Percentiles rank a stretch among this genome's conserved stretches.
These are phyloP conservation scores for Tetraselmis chui DNA, from an alignment of 139 green algal species.

Conservation along the genomic window DNA sequence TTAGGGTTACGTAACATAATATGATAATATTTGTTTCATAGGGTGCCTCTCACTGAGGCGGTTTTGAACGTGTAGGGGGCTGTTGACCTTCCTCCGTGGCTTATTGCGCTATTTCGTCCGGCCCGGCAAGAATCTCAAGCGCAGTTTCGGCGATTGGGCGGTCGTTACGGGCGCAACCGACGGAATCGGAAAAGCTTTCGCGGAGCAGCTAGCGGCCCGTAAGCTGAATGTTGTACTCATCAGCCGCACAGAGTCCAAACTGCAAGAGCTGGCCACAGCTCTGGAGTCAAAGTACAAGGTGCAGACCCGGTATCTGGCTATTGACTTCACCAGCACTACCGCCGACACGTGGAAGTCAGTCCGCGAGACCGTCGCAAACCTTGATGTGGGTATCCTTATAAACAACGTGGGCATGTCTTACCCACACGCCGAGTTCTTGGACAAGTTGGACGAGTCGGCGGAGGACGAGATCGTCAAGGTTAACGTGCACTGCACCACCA, in stretches of 20 bases:
- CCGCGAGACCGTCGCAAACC: constrained; percentile 12
- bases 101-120: constrained; percentile 34
- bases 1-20: no score
- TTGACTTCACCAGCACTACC: constrained; percentile 36
- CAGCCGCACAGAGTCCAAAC: constrained; percentile 55
- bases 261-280: constrained; percentile 38
- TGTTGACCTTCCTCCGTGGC: neutral
- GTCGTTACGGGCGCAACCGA: constrained; percentile 77
- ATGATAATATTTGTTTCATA: neutral
- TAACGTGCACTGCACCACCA: constrained; percentile 43
- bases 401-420: constrained; percentile 84
- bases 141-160: constrained; percentile 50
- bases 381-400: constrained; percentile 73
- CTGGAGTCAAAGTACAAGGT: constrained; percentile 43
- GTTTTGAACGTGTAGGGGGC: neutral
- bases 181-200: constrained; percentile 70
- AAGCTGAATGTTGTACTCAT: constrained; percentile 68
- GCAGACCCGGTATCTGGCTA: constrained; percentile 29
- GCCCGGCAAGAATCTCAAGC: constrained; percentile 41
- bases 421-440: constrained; percentile 64
- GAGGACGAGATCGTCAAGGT: constrained; percentile 51
- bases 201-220: constrained; percentile 38
- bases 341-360: constrained; percentile 19
- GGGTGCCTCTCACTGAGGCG: neutral
- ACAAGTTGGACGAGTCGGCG: constrained; percentile 31